Conservation (phyloP, 78 protist species). For the Cavenderia fasciculata region DNA sequence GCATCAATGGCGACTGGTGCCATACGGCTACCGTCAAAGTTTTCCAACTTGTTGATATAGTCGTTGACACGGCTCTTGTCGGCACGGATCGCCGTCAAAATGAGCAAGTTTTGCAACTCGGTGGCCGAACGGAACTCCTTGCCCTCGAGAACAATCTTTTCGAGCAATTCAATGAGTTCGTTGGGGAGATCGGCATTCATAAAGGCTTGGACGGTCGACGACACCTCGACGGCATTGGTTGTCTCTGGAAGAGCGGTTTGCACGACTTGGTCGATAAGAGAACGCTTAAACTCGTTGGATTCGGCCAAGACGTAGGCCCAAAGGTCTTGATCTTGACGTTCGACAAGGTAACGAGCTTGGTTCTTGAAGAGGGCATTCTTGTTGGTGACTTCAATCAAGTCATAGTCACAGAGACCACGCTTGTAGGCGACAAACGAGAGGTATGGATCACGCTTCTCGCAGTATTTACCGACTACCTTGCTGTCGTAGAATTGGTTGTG, state of each 20-base stretch:
- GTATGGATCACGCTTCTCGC: constrained; percentile 99
- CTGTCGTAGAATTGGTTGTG: constrained; percentile 93
- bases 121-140: constrained; percentile 93
- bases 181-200: constrained; percentile 98
- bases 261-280: constrained; percentile 95
- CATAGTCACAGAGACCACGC: constrained; percentile 95
- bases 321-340: constrained; percentile 96
- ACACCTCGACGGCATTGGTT: constrained; percentile 94
- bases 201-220: constrained; percentile 98
- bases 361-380: constrained; percentile 96
- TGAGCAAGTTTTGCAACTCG: constrained; percentile 98
- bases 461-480: constrained; percentile 94
- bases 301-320: constrained; percentile 96
- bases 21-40: constrained; percentile 98
- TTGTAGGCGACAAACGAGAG: constrained; percentile 95
- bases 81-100: constrained; percentile 99
- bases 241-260: constrained; percentile 98
- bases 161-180: constrained; percentile 99
- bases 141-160: constrained; percentile 97
- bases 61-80: constrained; percentile 94
- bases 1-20: constrained; percentile 94
- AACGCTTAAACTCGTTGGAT: constrained; percentile 90
- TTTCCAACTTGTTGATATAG: constrained; percentile 96
- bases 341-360: constrained; percentile 98
- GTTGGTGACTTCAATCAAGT: constrained; percentile 97